Percentiles rank a stretch among this genome's conserved stretches.
Conservation (phyloP, 176 grass and related monocot species). For the Canna indica region DNA sequence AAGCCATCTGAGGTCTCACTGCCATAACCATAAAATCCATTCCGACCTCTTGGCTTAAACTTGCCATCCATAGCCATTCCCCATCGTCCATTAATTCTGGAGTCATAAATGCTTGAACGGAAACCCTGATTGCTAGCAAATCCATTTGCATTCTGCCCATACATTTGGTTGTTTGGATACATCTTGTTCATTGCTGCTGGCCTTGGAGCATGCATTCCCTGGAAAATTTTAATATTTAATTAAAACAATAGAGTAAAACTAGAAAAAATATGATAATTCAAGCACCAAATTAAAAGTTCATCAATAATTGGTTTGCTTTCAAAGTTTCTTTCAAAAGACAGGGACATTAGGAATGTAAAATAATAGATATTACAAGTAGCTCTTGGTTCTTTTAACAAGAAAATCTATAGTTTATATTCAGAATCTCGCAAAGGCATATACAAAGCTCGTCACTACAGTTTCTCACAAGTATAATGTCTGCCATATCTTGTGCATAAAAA, state of each 20-base stretch:
- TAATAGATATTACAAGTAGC: too few species aligned
- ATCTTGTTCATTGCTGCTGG: constrained; percentile 30
- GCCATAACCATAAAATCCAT: constrained; percentile 45
- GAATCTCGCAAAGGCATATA: too few species aligned
- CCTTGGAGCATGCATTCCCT: constrained; percentile 16
- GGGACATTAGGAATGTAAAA: too few species aligned
- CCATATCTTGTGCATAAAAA: too few species aligned
- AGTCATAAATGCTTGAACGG: constrained; percentile 46
- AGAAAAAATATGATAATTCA: neutral
- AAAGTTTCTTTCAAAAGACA: too few species aligned
- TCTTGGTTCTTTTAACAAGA: too few species aligned
- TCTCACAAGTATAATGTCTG: too few species aligned
- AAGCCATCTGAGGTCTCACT: constrained; percentile 61
- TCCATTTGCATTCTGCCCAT: constrained; percentile 41
- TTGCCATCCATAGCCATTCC: constrained; percentile 42
- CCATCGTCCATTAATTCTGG: constrained; percentile 51
- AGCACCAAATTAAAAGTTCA: too few species aligned
- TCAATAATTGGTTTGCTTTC: too few species aligned
- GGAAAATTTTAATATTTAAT: neutral
- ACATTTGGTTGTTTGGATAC: constrained; percentile 44
- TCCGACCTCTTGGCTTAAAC: constrained; percentile 52
- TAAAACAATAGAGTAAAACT: neutral
- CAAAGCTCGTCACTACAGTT: too few species aligned
- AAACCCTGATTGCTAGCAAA: constrained; percentile 44
- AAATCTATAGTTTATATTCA: too few species aligned